phyloP scores from a whole-genome alignment of 1,284 basidiomycete species.

The Leucoagaricus sp. region DNA sequence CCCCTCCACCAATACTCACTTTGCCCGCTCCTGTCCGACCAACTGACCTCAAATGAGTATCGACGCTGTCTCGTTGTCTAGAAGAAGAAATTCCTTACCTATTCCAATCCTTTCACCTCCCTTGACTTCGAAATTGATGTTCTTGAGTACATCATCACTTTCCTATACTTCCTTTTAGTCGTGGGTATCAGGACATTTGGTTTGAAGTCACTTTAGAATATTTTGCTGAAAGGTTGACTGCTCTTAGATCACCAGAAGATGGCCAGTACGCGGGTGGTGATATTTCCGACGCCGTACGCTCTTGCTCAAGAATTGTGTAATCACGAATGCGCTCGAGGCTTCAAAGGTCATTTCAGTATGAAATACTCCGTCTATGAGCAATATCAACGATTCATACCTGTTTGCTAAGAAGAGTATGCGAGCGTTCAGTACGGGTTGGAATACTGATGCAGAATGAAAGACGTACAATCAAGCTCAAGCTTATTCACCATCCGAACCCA shows the following conservation, averaged over 20 bases:
- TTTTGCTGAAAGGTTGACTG: slow-evolving; percentile 59
- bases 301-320: slow-evolving; percentile 74
- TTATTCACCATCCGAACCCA: slow-evolving; percentile 56
- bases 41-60: background rate
- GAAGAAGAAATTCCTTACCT: slow-evolving; percentile 53
- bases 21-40: slow-evolving; percentile 10
- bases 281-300: slow-evolving; percentile 48
- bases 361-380: background rate
- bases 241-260: slow-evolving; percentile 63
- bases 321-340: slow-evolving; percentile 76
- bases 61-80: slow-evolving; percentile 2
- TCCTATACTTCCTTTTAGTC: slow-evolving; percentile 9
- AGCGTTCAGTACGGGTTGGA: too few species aligned
- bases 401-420: background rate
- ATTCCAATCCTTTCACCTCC: slow-evolving; percentile 75
- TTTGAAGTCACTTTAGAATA: slow-evolving; percentile 42
- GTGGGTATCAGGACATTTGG: background rate
- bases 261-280: slow-evolving; percentile 83
- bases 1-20: slow-evolving; percentile 18
- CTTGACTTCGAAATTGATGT: slow-evolving; percentile 54
- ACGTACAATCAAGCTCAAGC: slow-evolving; percentile 57
- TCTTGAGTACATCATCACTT: slow-evolving; percentile 53
- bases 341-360: background rate
- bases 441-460: background rate
- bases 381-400: background rate